phyloP scores from a whole-genome alignment of 129 eudicot genomes.

The Arctium lappa region DNA sequence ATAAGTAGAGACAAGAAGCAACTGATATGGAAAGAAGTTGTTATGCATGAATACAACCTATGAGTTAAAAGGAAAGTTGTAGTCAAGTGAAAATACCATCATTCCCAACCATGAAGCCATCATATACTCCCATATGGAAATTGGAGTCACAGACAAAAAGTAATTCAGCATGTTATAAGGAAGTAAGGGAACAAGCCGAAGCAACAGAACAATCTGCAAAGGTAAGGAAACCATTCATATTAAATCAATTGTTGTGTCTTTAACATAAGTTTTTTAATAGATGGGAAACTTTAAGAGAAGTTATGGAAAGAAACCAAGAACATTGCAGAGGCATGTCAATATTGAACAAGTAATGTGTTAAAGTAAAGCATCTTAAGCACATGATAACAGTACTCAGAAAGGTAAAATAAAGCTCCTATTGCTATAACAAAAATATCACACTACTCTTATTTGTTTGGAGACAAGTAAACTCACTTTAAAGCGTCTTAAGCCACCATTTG shows the following conservation, averaged over 20 bases:
- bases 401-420: not conserved
- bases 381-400: not conserved
- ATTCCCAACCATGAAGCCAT: conserved; percentile 94
- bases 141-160: conserved; percentile 84
- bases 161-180: conserved; percentile 88
- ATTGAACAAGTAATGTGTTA: not conserved
- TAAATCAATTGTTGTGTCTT: not conserved
- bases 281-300: not conserved
- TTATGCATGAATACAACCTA: not conserved
- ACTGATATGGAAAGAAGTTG: not conserved
- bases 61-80: not conserved
- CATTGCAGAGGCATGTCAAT: not conserved
- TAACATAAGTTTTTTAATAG: not conserved
- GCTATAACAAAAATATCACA: not conserved
- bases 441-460: not conserved
- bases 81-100: conserved; percentile 57
- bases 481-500: too few relatives aligned
- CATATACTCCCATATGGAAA: conserved; percentile 63
- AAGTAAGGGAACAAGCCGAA: conserved; percentile 89
- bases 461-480: too few relatives aligned
- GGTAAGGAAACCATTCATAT: conserved; percentile 4
- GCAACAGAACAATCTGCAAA: conserved; percentile 78
- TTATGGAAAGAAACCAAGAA: not conserved
- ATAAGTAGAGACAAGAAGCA: not conserved
- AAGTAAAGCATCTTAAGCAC: not conserved